These are phyloP conservation scores for Porcisia hertigi DNA, from an alignment of 208 protist genomes.

Conservation along the genomic window DNA sequence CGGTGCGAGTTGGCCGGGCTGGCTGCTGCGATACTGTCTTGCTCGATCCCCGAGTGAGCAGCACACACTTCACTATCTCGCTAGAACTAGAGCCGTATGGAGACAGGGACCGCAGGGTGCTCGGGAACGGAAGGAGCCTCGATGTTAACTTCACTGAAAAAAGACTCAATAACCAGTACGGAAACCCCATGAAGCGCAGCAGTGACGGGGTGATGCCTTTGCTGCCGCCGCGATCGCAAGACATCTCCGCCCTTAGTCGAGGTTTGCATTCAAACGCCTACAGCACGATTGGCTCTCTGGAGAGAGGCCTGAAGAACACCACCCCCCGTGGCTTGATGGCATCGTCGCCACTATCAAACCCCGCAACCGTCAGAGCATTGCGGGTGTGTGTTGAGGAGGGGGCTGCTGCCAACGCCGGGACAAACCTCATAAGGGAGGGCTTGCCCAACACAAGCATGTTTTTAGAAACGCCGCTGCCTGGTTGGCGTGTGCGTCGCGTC, in stretches of 20 bases:
- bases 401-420: not conserved
- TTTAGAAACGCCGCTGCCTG: slow-evolving; percentile 6
- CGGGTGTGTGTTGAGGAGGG: not conserved
- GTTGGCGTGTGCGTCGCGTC: slow-evolving; percentile 39
- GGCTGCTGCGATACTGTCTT: slow-evolving; percentile 44
- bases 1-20: slow-evolving; percentile 51
- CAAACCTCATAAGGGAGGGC: not conserved
- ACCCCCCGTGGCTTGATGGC: not conserved
- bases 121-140: not conserved
- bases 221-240: not conserved
- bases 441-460: not conserved
- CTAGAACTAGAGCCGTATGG: slow-evolving; percentile 42
- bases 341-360: not conserved
- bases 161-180: not conserved
- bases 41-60: slow-evolving; percentile 43
- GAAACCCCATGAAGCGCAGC: not conserved
- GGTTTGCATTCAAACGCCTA: not conserved
- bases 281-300: not conserved
- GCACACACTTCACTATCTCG: slow-evolving; percentile 58
- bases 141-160: not conserved
- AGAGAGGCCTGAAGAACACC: not conserved
- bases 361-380: not conserved
- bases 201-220: not conserved
- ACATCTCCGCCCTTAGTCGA: not conserved
- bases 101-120: not conserved